Evolutionary conservation across 805 yeast species (phyloP), one percentile per base, ranked within the genome.

Genomic region (Sugiyamaella boreocaroliniensis): DNA sequence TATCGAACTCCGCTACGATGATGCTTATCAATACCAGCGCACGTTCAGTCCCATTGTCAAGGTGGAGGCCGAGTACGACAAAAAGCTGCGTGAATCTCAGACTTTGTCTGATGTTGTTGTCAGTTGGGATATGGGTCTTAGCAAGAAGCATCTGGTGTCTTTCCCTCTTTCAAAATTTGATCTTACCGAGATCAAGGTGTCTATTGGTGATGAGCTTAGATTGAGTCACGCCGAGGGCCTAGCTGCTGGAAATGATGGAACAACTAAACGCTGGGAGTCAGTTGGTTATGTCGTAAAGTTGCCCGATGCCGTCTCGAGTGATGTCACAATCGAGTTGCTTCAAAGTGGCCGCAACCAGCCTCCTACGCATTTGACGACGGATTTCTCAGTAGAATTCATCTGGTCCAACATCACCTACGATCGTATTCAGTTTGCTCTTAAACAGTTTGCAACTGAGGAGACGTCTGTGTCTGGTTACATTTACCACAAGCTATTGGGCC

Each of bases 341-440:
- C 71, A 79, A 1, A 15, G 18, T 8, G 45, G 22, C 18, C 47
- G 37, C 19, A 64, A 55, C 1, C 63, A 68, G 1, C 71, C 74
- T 2, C 86, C 89, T 0, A 78, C 83, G 1, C 75, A 82, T 55
- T 64, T 78, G 40, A 76, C 78, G 1, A 75, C 80, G 4, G 87
- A 83, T 19, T 90, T 87, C 66, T 80, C 90, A 1, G 89, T 90
- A 0, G 92, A 87, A 61, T 85, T 88, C 64, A 87, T 86, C 49
- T 90, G 97, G 97, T 86, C 86, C 59, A 93, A 92, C 14, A 81
- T 83, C 1, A 74, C 95, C 0, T 89, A 83, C 64, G 83, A 79
- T 42, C 78, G 97, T 62, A 87, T 88, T 93, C 95, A 87, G 70
- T 70, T 72, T 18, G 93, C 96, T 0, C 70, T 90, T 69, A 79